Conservation (phyloP, 2,329 filamentous ascomycete species). For the Clarireedia hainanense region DNA sequence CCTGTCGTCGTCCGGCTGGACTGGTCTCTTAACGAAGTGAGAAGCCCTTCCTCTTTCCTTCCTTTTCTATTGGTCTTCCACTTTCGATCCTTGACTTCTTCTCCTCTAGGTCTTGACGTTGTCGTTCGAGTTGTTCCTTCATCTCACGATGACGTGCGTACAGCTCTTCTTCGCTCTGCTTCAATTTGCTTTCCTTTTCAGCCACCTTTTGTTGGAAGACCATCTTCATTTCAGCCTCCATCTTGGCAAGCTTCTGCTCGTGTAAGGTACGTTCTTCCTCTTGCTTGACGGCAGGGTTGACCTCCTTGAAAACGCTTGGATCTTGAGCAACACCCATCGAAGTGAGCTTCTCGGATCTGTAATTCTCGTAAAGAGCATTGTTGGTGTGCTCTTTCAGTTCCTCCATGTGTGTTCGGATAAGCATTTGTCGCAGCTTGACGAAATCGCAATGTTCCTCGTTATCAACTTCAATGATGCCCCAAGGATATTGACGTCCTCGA, state of each 20-base stretch:
- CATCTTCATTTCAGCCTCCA: slow-evolving; percentile 99
- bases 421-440: slow-evolving; percentile 98
- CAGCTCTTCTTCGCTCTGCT: slow-evolving; percentile 98
- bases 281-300: slow-evolving; percentile 99
- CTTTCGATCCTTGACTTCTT: slow-evolving; percentile 96
- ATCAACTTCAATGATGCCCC: slow-evolving; percentile 98
- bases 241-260: slow-evolving; percentile 99
- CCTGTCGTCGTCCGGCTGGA: not conserved
- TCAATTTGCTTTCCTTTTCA: slow-evolving; percentile 99
- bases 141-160: slow-evolving; percentile 98
- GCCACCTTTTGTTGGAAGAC: slow-evolving; percentile 99
- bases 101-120: slow-evolving; percentile 91
- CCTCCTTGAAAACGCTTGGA: slow-evolving; percentile 99
- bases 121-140: slow-evolving; percentile 98
- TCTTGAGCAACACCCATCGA: slow-evolving; percentile 98
- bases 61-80: slow-evolving; percentile 91
- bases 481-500: slow-evolving; percentile 91
- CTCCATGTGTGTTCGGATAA: slow-evolving; percentile 99
- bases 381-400: slow-evolving; percentile 99
- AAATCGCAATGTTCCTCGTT: slow-evolving; percentile 99
- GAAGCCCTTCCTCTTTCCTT: slow-evolving; percentile 98
- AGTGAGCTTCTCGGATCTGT: slow-evolving; percentile 98
- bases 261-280: slow-evolving; percentile 97
- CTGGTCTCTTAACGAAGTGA: slow-evolving; percentile 70
- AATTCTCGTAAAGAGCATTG: slow-evolving; percentile 98